These are phyloP conservation scores for Lachancea nothofagi DNA, from an alignment of 805 yeast species.

Conservation along the genomic window DNA sequence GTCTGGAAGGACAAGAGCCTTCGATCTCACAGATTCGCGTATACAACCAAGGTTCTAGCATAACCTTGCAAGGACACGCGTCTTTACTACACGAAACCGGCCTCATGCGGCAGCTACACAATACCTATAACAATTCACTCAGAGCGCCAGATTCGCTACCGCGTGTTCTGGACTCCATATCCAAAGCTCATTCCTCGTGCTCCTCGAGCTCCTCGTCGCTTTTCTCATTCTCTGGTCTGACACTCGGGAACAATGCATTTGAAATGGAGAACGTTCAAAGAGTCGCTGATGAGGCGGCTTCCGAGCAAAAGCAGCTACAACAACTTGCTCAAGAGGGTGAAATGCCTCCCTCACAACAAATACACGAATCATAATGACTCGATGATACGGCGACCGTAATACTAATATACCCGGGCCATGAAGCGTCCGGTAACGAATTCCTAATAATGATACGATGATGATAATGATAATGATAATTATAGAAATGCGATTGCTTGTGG, in stretches of 20 bases:
- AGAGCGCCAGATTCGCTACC: not conserved
- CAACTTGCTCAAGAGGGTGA: not conserved
- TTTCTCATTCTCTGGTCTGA: conserved; percentile 5
- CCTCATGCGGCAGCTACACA: conserved; percentile 4
- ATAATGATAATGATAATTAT: not conserved
- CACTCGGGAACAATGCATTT: not conserved
- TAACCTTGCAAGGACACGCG: not conserved
- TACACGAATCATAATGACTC: too few species aligned
- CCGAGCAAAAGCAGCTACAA: conserved; percentile 1
- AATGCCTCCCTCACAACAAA: too few species aligned
- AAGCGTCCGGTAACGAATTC: too few species aligned
- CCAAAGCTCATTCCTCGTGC: conserved; percentile 5
- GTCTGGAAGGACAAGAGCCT: not conserved
- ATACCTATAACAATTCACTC: not conserved
- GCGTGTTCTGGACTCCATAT: conserved; percentile 1
- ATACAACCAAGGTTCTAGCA: conserved; percentile 3
- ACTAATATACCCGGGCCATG: too few species aligned
- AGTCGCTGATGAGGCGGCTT: not conserved
- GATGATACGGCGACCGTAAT: not conserved
- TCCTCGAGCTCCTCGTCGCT: conserved; percentile 10
- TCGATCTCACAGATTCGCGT: conserved; percentile 1
- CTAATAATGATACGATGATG: not conserved
- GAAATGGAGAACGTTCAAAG: conserved; percentile 4
- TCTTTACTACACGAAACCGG: conserved; percentile 2
- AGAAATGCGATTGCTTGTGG: too few species aligned